phyloP scores from a whole-genome alignment of 2,329 filamentous ascomycete species.

The Cordyceps cicadae region DNA sequence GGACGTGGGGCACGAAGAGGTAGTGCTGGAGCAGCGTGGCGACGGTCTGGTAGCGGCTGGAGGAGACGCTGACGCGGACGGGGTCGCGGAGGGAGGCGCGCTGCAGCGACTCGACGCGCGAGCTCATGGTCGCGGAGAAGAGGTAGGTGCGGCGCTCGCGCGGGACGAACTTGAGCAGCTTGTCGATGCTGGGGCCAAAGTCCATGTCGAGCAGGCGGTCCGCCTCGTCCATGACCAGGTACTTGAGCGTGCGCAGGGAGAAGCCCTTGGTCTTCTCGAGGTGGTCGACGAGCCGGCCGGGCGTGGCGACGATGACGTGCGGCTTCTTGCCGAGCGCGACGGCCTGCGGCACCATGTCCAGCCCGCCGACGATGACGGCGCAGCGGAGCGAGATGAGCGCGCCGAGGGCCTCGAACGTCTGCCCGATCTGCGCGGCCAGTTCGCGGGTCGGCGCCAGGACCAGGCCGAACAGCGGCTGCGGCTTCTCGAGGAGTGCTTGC shows the following conservation, averaged over 20 bases:
- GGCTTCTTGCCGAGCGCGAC: conserved; percentile 94
- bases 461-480: conserved; percentile 77
- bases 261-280: conserved; percentile 97
- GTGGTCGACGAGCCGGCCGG: conserved; percentile 82
- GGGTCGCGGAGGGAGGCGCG: conserved; percentile 82
- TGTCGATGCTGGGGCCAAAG: conserved; percentile 86
- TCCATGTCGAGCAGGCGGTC: conserved; percentile 88
- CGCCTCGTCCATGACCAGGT: conserved; percentile 91
- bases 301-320: conserved; percentile 87
- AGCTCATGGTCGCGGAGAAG: conserved; percentile 90
- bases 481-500: conserved; percentile 81
- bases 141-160: conserved; percentile 73
- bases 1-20: conserved; percentile 73
- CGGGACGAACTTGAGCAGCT: conserved; percentile 83
- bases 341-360: conserved; percentile 89
- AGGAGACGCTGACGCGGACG: conserved; percentile 70
- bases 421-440: conserved; percentile 81
- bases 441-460: conserved; percentile 90
- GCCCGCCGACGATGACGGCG: conserved; percentile 80
- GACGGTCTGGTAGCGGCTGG: conserved; percentile 84
- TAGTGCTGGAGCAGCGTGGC: conserved; percentile 80
- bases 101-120: conserved; percentile 87
- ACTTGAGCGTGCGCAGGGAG: conserved; percentile 71
- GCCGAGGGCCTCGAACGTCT: conserved; percentile 81
- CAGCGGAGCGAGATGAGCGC: conserved; percentile 80